Evolutionary conservation across 2,329 filamentous ascomycete genomes (phyloP).

Genomic region (Aspergillus sp.): DNA sequence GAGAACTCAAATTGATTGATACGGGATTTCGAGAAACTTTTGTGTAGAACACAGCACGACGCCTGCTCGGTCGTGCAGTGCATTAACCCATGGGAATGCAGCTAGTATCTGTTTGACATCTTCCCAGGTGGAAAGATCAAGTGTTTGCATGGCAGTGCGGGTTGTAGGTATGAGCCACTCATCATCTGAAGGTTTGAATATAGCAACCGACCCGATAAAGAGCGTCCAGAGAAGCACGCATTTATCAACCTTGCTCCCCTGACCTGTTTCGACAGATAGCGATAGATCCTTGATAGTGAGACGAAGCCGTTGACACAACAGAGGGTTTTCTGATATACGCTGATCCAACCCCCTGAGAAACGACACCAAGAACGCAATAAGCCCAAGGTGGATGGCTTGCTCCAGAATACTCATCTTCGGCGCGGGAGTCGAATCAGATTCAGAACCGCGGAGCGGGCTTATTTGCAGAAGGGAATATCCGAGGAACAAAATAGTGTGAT

Average conservation of each 20-base stretch:
- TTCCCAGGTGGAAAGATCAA: neutral
- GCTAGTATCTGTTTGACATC: neutral
- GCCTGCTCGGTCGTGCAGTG: slow-evolving; percentile 1
- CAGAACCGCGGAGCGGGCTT: neutral
- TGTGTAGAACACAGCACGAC: slow-evolving; percentile 1
- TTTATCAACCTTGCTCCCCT: neutral
- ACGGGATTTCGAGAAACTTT: neutral
- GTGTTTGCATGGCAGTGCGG: neutral
- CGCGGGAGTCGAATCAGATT: no score
- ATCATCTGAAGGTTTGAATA: slow-evolving; percentile 1
- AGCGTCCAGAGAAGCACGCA: slow-evolving; percentile 1
- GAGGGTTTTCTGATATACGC: slow-evolving; percentile 1
- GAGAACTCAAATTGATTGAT: neutral
- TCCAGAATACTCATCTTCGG: neutral
- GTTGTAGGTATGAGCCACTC: slow-evolving; percentile 2
- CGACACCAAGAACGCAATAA: slow-evolving; percentile 2
- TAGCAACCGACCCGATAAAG: neutral
- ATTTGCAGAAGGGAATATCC: neutral
- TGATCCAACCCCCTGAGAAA: slow-evolving; percentile 2
- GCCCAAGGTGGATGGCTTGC: neutral
- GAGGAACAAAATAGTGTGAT: neutral
- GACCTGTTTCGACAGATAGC: neutral
- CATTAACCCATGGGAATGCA: slow-evolving; percentile 4
- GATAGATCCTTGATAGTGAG: neutral
- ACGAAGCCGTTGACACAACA: neutral